These are phyloP conservation scores for Globisporangium lucens DNA, from an alignment of 352 stramenopile species.

Conservation along the genomic window DNA sequence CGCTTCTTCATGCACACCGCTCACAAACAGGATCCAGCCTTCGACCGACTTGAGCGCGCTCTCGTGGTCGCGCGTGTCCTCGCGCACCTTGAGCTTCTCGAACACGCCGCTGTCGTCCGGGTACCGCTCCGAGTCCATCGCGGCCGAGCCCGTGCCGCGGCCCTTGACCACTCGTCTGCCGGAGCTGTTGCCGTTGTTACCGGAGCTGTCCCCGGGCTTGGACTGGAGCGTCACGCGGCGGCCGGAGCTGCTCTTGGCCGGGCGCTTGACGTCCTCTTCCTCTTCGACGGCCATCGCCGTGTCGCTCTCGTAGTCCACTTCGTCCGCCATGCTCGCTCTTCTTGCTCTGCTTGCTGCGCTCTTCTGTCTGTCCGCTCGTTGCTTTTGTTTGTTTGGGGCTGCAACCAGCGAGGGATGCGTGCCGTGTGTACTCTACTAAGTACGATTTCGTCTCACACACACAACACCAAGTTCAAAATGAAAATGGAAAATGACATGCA, in stretches of 20 bases:
- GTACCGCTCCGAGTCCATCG: slow-evolving; percentile 79
- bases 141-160: slow-evolving; percentile 54
- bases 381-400: background rate
- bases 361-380: slow-evolving; percentile 5
- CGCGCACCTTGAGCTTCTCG: slow-evolving; percentile 51
- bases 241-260: slow-evolving; percentile 1
- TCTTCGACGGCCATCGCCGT: slow-evolving; percentile 82
- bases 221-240: slow-evolving; percentile 7
- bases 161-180: slow-evolving; percentile 59
- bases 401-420: background rate
- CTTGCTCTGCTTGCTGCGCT: background rate
- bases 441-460: background rate
- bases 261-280: slow-evolving; percentile 51
- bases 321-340: slow-evolving; percentile 57
- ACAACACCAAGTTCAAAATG: background rate
- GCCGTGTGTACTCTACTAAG: background rate
- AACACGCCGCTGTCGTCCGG: slow-evolving; percentile 72
- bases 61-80: slow-evolving; percentile 32
- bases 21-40: slow-evolving; percentile 97
- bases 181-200: background rate
- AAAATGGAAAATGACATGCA: background rate
- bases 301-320: slow-evolving; percentile 88
- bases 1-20: slow-evolving; percentile 94
- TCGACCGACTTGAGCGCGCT: slow-evolving; percentile 87
- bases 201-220: background rate